These are phyloP conservation scores for Talaromyces sp. DNA, from an alignment of 2,329 filamentous ascomycete genomes.

Conservation along the genomic window DNA sequence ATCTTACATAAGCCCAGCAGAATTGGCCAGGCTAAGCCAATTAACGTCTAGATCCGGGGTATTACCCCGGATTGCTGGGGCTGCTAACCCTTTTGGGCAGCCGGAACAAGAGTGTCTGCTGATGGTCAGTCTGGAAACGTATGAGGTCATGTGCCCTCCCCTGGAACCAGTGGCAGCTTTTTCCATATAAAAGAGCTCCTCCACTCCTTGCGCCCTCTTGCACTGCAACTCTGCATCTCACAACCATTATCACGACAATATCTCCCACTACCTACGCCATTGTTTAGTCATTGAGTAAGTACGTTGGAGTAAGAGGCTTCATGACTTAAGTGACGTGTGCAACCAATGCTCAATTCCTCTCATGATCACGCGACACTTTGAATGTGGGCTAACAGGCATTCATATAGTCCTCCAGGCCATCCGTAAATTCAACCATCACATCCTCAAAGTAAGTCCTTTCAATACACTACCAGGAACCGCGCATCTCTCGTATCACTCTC, in stretches of 20 bases:
- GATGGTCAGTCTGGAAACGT: constrained; percentile 1
- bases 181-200: neutral
- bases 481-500: neutral
- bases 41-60: constrained; percentile 4
- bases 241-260: neutral
- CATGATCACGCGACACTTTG: neutral
- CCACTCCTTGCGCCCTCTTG: neutral
- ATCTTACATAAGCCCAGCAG: neutral
- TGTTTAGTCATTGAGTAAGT: neutral
- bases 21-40: neutral
- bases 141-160: constrained; percentile 12
- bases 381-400: neutral
- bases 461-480: too few species aligned
- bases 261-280: neutral
- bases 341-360: neutral
- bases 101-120: neutral
- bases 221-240: neutral
- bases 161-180: neutral
- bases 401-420: neutral
- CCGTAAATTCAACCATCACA: neutral
- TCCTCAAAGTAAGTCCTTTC: neutral
- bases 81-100: neutral
- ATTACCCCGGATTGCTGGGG: constrained; percentile 8
- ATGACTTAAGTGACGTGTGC: neutral
- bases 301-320: neutral